Evolutionary conservation across 257 asterid species (phyloP), one percentile per base, ranked within the genome.

Genomic region (Linaria vulgaris): DNA sequence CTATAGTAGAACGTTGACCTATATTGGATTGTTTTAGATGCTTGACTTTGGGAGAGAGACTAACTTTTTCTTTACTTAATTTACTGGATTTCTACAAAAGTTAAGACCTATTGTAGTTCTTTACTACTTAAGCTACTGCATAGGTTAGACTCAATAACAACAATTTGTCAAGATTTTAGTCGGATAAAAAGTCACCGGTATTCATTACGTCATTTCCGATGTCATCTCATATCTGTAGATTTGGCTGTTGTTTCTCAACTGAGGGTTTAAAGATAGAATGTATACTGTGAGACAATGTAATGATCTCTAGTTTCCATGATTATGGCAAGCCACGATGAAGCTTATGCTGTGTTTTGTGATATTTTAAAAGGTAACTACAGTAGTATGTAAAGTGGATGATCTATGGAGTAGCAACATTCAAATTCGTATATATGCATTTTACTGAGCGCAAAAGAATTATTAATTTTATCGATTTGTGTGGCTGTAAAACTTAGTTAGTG

Each of bases 391-490:
- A 37, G 14, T 51, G 39, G 52, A 52, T 45, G 19, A 39, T 27
- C 48, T 20, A 27, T 14, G 38, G 50, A 52, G 69, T 63, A 34
- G 61, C 12, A 14, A 37, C 9, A 11, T 67, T 53, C 6, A n/a
- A 24, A 30, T 21, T 43, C 17, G 12, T 50, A 64, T 34, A 9
- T 17, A 16, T 19, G 60, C 41, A 34, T 46, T 55, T 31, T 41
- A 16, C 27, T 7, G n/a, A 43, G 50, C 25, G 57, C 44, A 17
- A 52, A 30, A 22, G 17, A 23, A 58, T n/a, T n/a, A 21, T 15
- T 47, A 62, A 59, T 55, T 67, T 37, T 45, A 17, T 24, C 59
- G 19, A 25, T 63, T 68, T 53, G 55, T 31, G 71, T 67, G 58
- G 56, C 50, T 59, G 49, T 58, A 37, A 47, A 48, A 17, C 17